Evolutionary conservation across 345 rosid species (phyloP).

Genomic region (Linum usitatissimum): DNA sequence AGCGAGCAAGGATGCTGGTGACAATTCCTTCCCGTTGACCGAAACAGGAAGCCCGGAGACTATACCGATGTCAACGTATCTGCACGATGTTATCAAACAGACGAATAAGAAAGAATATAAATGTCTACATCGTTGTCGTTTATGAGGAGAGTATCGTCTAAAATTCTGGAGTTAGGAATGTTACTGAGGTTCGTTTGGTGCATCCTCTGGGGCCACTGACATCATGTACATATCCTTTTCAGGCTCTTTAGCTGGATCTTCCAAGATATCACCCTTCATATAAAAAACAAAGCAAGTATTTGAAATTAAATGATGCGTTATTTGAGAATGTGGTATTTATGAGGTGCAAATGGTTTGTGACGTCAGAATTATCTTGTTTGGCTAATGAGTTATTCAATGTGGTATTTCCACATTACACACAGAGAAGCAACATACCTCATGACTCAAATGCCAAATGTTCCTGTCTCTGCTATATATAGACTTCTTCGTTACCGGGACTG

Average conservation of each 20-base stretch:
- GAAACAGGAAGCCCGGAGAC: constrained; percentile 70
- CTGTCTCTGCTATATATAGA: constrained; percentile 94
- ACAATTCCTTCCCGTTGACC: constrained; percentile 50
- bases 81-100: constrained; percentile 13
- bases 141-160: not conserved
- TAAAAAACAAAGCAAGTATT: not conserved
- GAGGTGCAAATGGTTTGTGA: too few species aligned
- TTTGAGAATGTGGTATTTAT: too few species aligned
- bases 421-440: constrained; percentile 40
- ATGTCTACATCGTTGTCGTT: not conserved
- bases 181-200: constrained; percentile 73
- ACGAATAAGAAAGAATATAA: not conserved
- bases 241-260: constrained; percentile 89
- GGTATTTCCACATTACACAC: too few species aligned
- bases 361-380: too few species aligned
- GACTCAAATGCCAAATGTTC: constrained; percentile 93
- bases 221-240: constrained; percentile 93
- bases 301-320: too few species aligned
- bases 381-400: too few species aligned
- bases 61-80: constrained; percentile 63
- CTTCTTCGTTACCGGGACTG: constrained; percentile 89
- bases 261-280: constrained; percentile 79
- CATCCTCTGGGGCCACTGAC: constrained; percentile 78
- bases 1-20: constrained; percentile 68
- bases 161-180: constrained; percentile 10